phyloP scores from a whole-genome alignment of 2,329 filamentous ascomycete species.

The Hymenoscyphus repandus region DNA sequence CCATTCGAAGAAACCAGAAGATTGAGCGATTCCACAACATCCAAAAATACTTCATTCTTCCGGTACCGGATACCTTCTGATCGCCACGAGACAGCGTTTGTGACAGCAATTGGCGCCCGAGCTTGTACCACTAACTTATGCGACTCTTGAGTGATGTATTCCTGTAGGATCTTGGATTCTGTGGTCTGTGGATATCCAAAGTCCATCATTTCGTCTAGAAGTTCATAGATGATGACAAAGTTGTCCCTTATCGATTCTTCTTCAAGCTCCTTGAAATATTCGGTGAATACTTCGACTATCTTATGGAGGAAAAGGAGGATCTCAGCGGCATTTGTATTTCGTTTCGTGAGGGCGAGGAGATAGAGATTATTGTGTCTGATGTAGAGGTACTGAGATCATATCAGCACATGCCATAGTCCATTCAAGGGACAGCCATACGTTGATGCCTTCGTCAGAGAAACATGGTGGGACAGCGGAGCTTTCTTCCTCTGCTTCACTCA shows the following conservation, averaged over 20 bases:
- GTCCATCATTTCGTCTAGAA: constrained; percentile 99
- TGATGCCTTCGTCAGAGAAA: constrained; percentile 98
- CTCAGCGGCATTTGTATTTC: constrained; percentile 97
- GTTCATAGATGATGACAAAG: constrained; percentile 98
- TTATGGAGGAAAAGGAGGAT: constrained; percentile 98
- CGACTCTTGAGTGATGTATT: constrained; percentile 98
- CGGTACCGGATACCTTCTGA: constrained; percentile 97
- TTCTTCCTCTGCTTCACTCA: constrained; percentile 98
- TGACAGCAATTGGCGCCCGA: constrained; percentile 92
- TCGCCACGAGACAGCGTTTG: constrained; percentile 96
- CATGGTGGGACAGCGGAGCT: constrained; percentile 95
- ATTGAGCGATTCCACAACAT: constrained; percentile 95
- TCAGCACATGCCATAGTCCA: neutral
- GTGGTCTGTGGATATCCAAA: constrained; percentile 99
- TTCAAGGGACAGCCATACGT: constrained; percentile 51
- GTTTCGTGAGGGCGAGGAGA: constrained; percentile 93
- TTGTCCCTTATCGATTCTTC: constrained; percentile 99
- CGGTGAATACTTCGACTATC: constrained; percentile 96
- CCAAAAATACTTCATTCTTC: constrained; percentile 99
- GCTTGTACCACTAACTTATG: constrained; percentile 98
- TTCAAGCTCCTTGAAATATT: constrained; percentile 99
- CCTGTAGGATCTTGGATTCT: constrained; percentile 96
- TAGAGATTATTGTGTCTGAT: constrained; percentile 99
- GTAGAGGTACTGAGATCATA: constrained; percentile 74
- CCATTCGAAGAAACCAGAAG: constrained; percentile 89